Base-by-base conservation (phyloP, 768 basidiomycete genomes). In the Phylloporus scabripes region DNA sequence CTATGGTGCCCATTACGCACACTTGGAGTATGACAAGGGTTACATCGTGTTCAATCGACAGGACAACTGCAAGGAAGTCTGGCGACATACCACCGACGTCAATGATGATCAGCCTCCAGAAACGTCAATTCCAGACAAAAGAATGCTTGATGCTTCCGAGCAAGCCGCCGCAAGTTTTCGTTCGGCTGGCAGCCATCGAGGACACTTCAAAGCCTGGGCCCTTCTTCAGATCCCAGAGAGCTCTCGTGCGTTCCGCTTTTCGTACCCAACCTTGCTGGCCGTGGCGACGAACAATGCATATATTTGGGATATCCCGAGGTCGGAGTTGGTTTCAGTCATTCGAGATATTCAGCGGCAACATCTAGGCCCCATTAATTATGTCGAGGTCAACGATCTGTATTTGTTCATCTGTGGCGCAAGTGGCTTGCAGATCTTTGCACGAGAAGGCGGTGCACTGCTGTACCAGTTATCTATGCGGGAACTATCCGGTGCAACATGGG, bases 21-120 rank as follows among this genome's bases (percentile, higher is more conserved):
- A 90, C 58, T 77, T 79, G 55, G 89, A 91, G 64, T 92, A 88
- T 54, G 80, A 72, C 12, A 67, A 75, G 24, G 88, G 89, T 8
- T 88, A 78, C 58, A 68, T 89, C 41, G 68, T 90, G 41, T 86
- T 88, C 60, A 83, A 89, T 57, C 77, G 83, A 26, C 39, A 61
- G 18, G 74, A 72, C 24, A 73, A 74, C 8, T 59, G 67, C 53
- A 83, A 83, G 54, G 89, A 92, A 61, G 79, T 89, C 12, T 92
- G 88, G 89, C 71, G 83, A 24, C 73, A 58, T 23, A 58, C 71
- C 6, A 55, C 68, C 4, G 68, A 72, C 32, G 66, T 73, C 23
- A 56, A 65, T 11, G 50, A 46, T 7, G 53, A 57, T 36, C 50
- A 51, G 6, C 43, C 50, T 12, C 57, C 60, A 11, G 57, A 57